These are phyloP conservation scores for Scheffersomyces quercinus DNA, from an alignment of 1,139 yeast species.

Conservation along the genomic window DNA sequence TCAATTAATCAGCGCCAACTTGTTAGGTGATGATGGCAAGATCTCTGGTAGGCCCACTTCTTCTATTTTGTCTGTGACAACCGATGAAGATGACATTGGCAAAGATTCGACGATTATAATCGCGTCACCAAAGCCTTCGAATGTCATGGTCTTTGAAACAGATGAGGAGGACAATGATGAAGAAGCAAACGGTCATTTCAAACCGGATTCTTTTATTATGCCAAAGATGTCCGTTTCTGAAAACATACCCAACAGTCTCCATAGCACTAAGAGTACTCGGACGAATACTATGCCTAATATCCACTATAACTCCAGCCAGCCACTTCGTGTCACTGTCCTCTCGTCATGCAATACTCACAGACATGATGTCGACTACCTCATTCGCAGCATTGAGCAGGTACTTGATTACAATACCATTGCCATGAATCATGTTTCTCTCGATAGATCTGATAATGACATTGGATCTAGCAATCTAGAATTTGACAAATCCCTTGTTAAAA, in stretches of 20 bases:
- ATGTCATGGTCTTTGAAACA: conserved; percentile 43
- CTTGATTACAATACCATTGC: conserved; percentile 9
- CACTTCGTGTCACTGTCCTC: conserved; percentile 16
- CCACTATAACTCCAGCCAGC: conserved; percentile 2
- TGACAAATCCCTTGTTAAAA: conserved; percentile 13
- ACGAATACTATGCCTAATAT: not conserved
- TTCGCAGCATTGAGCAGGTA: conserved; percentile 14
- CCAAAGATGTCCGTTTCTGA: conserved; percentile 33
- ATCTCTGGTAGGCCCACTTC: conserved; percentile 13
- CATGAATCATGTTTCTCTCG: conserved; percentile 18
- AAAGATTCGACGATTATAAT: conserved; percentile 19
- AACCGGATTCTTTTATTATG: conserved; percentile 35
- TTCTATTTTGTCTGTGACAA: conserved; percentile 24
- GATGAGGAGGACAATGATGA: conserved; percentile 40
- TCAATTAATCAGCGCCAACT: not conserved
- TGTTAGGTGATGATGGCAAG: conserved; percentile 5
- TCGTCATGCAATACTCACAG: conserved; percentile 18
- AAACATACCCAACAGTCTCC: conserved; percentile 4
- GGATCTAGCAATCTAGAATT: not conserved
- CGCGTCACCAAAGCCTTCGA: conserved; percentile 11
- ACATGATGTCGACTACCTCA: conserved; percentile 24
- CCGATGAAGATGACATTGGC: conserved; percentile 21
- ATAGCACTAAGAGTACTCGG: conserved; percentile 3
- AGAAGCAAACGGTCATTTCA: conserved; percentile 16
- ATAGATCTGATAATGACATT: not conserved